Conservation (phyloP, 768 basidiomycete genomes). For the Termitomyces sp. region DNA sequence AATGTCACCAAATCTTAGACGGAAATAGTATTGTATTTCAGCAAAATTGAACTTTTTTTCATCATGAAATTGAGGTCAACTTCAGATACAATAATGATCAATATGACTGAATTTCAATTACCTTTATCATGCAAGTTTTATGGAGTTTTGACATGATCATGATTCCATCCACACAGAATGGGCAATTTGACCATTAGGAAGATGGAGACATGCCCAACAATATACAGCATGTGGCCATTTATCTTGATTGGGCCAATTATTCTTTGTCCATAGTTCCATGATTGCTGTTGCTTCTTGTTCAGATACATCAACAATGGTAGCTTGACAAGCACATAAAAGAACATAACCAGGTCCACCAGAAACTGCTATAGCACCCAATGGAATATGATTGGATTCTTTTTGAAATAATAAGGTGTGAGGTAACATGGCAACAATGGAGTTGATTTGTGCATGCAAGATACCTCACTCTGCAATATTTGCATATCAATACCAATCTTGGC, state of each 20-base stretch:
- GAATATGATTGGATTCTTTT: too few relatives aligned
- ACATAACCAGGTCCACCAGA: too few relatives aligned
- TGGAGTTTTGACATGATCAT: not conserved
- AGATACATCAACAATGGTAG: too few relatives aligned
- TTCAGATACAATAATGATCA: not conserved
- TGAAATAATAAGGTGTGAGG: too few relatives aligned
- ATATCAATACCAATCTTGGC: too few relatives aligned
- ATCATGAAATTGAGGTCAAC: not conserved
- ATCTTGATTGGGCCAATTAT: not conserved
- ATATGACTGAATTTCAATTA: not conserved
- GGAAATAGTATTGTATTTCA: not conserved
- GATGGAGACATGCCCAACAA: slow-evolving; percentile 15
- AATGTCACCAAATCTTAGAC: not conserved
- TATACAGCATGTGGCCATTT: slow-evolving; percentile 4
- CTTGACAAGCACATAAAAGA: too few relatives aligned
- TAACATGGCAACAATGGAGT: too few relatives aligned
- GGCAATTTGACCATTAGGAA: slow-evolving; percentile 14
- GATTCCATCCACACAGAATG: slow-evolving; percentile 16
- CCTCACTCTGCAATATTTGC: too few relatives aligned
- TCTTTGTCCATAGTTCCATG: not conserved
- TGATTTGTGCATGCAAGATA: too few relatives aligned
- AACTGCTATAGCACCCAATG: too few relatives aligned
- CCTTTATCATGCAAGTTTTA: not conserved
- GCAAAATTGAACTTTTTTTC: not conserved
- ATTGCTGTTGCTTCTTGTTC: too few relatives aligned